These are phyloP conservation scores for Fusarium sambucinum DNA, from an alignment of 2,329 filamentous ascomycete genomes.

Conservation along the genomic window DNA sequence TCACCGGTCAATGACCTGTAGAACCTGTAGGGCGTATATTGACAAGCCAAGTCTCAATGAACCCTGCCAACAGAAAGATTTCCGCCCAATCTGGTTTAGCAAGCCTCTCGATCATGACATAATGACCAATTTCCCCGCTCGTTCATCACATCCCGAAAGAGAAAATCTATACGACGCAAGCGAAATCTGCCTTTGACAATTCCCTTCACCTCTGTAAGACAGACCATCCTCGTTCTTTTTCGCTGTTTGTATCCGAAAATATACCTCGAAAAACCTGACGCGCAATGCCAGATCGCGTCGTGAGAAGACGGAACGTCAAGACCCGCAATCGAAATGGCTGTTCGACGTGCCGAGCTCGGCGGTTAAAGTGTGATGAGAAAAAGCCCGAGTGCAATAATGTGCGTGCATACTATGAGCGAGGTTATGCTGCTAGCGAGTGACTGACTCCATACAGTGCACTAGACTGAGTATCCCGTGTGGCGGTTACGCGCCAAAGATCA, in stretches of 20 bases:
- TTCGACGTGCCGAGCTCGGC: conserved; percentile 28
- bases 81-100: background rate
- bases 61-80: background rate
- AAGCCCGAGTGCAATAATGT: conserved; percentile 32
- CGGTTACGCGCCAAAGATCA: conserved; percentile 26
- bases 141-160: rapidly evolving
- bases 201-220: background rate
- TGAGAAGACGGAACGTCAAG: conserved; percentile 21
- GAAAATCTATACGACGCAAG: background rate
- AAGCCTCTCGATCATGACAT: background rate
- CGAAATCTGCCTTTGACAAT: background rate
- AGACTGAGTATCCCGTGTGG: conserved; percentile 25
- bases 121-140: background rate
- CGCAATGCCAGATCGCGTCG: conserved; percentile 16
- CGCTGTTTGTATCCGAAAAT: background rate
- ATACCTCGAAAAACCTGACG: background rate
- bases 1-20: background rate
- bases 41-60: background rate
- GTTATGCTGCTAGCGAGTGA: background rate
- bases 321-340: conserved; percentile 29
- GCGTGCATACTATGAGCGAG: background rate
- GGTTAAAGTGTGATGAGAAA: conserved; percentile 26
- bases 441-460: conserved; percentile 7
- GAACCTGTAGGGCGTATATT: background rate
- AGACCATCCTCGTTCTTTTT: background rate